Base-by-base conservation (phyloP, 2,329 filamentous ascomycete species). In the Salinomyces thailandicus region DNA sequence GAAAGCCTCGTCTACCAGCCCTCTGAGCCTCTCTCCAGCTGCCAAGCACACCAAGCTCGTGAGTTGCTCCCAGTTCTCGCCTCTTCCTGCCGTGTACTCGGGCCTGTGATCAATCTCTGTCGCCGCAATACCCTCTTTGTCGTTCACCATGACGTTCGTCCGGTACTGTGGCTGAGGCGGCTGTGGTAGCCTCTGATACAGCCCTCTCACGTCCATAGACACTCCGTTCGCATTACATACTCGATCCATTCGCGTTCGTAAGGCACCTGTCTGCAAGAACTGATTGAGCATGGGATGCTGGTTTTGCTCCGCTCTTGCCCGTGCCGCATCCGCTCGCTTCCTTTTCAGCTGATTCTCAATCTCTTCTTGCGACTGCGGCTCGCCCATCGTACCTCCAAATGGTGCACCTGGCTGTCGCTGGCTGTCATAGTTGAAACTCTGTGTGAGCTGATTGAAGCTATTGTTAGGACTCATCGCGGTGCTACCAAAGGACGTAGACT, bases 11-110 rank as follows among this genome's bases (percentile, higher is more conserved):
- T 87, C 81, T 3, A 95, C 55, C 18, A 95, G 62, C 9, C 77
- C 75, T 36, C 83, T 72, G 24, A 95, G 50, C 18, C 85, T 74
- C 49, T 93, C 81, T 54, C 89, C 85, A 7, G 85, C 79, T 13
- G 84, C 83, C 38, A 95, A 72, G 5, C 85, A 91, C 39, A 95
- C 58, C 12, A 95, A 68, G 17, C 84, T 81, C 30, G 95, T 63
- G 47, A 95, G 82, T 43, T 94, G 86, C 11, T 82, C 80, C 20
- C 94, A 66, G 36, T 74, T 77, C 2, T 83, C 76, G 29, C 86
- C 81, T 14, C 61, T 57, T 22, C 81, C 77, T 0, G 91, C 81
- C 85, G 46, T 62, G 50, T 35, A 52, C 37, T 53, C 51, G 5
- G 43, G 42, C 27, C 36, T 37, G 16, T 27, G 22, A 12, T 47